Base-by-base conservation (phyloP, 2,329 filamentous ascomycete species). In the Fonsecaea nubica region DNA sequence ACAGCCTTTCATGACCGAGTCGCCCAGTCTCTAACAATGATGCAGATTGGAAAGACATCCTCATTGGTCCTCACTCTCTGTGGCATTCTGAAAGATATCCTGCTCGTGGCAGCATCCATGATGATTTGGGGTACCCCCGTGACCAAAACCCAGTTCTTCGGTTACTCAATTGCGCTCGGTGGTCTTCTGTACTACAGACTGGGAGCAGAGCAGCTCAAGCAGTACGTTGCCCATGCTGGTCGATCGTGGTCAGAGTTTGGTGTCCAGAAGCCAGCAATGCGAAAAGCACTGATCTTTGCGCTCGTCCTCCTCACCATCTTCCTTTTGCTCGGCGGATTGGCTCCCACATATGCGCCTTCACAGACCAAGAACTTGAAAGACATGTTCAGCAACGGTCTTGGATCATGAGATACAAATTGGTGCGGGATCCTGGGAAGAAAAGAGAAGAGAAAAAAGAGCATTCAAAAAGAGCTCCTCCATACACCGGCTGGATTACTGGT, bases 201-300 rank as follows among this genome's bases (percentile, higher is more conserved):
- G 61, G 87, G 87, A 63, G 81, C 78, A 13, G 92, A 96, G 67
- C 90, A 92, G 78, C 82, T 97, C 76, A 93, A 90, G 84, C 90
- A 90, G 76, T 92, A 94, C 78, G 80, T 90, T 66, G 84, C 85
- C 68, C 89, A 93, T 73, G 90, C 85, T 62, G 84, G 85, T 76
- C 90, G 92, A 77, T 86, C 89, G 68, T 96, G 93, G 93, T 90
- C 90, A 59, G 93, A 97, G 75, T 93, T 95, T 73, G 93, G 93
- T 65, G 87, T 87, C 74, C 85, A 85, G 71, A 90, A 90, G 76
- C 93, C 93, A 12, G 86, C 89, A 55, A 83, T 91, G 74, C 91
- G 93, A 81, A 93, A 94, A 82, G 78, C 93, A 60, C 82, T 92
- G 69, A 83, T 95, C 72, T 87, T 94, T 67, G 86, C 83, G 59